phyloP scores from a whole-genome alignment of 2,329 filamentous ascomycete species.

The Orbilia blumenaviensis region DNA sequence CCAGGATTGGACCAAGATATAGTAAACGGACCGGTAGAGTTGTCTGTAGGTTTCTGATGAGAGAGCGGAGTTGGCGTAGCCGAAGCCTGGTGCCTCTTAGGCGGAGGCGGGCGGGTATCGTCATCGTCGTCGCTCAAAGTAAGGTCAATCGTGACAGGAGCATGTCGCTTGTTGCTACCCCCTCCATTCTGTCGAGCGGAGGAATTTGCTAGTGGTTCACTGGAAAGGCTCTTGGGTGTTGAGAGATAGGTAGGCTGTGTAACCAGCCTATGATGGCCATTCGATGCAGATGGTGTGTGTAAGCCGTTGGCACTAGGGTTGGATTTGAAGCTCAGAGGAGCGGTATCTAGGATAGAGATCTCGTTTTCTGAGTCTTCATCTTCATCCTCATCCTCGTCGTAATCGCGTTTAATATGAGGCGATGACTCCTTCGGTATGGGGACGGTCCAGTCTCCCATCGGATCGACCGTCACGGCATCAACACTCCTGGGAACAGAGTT shows the following conservation, averaged over 20 bases:
- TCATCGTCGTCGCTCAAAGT: slow-evolving; percentile 69
- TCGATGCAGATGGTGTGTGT: slow-evolving; percentile 39
- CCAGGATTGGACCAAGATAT: slow-evolving; percentile 22
- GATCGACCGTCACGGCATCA: slow-evolving; percentile 90
- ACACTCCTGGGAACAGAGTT: slow-evolving; percentile 73
- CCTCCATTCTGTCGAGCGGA: slow-evolving; percentile 31
- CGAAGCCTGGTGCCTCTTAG: slow-evolving; percentile 64
- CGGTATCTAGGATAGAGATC: slow-evolving; percentile 53
- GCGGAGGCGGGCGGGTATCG: slow-evolving; percentile 63
- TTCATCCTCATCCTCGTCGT: slow-evolving; percentile 33
- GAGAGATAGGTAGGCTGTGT: slow-evolving; percentile 14
- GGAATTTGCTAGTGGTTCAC: slow-evolving; percentile 39
- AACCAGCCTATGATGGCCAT: slow-evolving; percentile 19
- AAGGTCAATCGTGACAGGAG: slow-evolving; percentile 69
- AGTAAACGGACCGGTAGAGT: slow-evolving; percentile 33
- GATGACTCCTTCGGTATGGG: slow-evolving; percentile 58
- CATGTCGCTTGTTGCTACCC: slow-evolving; percentile 65
- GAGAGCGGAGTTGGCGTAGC: slow-evolving; percentile 42
- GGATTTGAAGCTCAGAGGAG: slow-evolving; percentile 33
- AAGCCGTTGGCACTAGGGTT: slow-evolving; percentile 60
- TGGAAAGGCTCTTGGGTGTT: slow-evolving; percentile 60
- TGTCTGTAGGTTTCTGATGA: slow-evolving; percentile 36
- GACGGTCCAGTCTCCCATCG: slow-evolving; percentile 78
- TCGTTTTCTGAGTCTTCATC: slow-evolving; percentile 45
- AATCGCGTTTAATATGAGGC: slow-evolving; percentile 39